Percentiles rank a stretch among this genome's conserved stretches.
phyloP scores from a whole-genome alignment of 2,329 filamentous ascomycete species.

The Aspergillus floridensis region DNA sequence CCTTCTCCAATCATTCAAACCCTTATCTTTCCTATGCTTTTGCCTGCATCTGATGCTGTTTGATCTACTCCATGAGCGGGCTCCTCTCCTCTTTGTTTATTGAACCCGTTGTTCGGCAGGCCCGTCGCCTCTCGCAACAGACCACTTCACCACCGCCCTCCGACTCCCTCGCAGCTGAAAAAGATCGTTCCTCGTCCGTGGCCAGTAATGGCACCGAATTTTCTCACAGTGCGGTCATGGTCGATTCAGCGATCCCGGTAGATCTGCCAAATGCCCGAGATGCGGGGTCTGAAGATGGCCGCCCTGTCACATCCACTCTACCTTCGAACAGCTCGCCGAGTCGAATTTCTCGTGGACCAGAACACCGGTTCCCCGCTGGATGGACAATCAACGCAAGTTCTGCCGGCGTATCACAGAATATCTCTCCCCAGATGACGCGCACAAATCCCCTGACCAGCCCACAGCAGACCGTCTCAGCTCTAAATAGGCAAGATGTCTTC shows the following conservation, averaged over 20 bases:
- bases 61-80: constrained; percentile 41
- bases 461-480: not conserved
- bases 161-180: constrained; percentile 23
- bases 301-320: constrained; percentile 16
- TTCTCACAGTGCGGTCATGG: constrained; percentile 9
- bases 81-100: constrained; percentile 44
- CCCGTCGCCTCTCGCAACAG: constrained; percentile 38
- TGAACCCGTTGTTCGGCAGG: constrained; percentile 44
- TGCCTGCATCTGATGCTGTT: not conserved
- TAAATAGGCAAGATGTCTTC: constrained; percentile 1
- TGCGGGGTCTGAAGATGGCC: constrained; percentile 23
- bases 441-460: not conserved
- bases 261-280: constrained; percentile 15
- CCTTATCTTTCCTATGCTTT: not conserved
- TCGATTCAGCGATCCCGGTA: constrained; percentile 4
- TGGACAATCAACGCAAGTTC: not conserved
- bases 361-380: not conserved
- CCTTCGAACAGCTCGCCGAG: constrained; percentile 16
- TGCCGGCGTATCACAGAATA: not conserved
- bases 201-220: constrained; percentile 14
- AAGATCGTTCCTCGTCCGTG: constrained; percentile 20
- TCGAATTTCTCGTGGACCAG: constrained; percentile 3
- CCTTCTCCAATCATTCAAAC: not conserved
- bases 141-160: constrained; percentile 21
- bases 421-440: not conserved